These are phyloP conservation scores for Passalora sequoiae DNA, from an alignment of 2,329 filamentous ascomycete species.

Conservation along the genomic window DNA sequence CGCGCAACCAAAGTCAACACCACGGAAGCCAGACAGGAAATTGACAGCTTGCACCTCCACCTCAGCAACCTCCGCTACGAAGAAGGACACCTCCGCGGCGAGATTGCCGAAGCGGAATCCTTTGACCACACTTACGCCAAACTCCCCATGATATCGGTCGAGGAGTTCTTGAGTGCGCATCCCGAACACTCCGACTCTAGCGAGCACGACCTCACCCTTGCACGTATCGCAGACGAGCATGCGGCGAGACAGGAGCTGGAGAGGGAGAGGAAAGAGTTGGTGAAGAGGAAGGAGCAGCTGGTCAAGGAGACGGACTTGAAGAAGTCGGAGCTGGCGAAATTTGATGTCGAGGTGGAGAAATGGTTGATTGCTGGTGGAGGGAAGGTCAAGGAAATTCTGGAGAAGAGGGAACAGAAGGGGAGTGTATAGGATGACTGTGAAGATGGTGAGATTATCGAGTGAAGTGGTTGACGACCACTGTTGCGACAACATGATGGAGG, in stretches of 20 bases:
- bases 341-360: constrained; percentile 81
- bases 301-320: constrained; percentile 81
- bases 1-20: constrained; percentile 82
- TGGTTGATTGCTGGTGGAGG: constrained; percentile 30
- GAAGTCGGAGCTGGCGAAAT: constrained; percentile 83
- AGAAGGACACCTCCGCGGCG: constrained; percentile 80
- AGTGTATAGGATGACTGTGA: no score
- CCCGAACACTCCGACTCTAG: constrained; percentile 48
- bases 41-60: constrained; percentile 85
- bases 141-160: constrained; percentile 72
- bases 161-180: constrained; percentile 72
- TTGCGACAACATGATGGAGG: no score
- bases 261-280: constrained; percentile 63
- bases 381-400: constrained; percentile 27
- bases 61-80: constrained; percentile 97
- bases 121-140: constrained; percentile 89
- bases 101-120: constrained; percentile 84
- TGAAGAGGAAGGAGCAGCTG: constrained; percentile 62
- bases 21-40: constrained; percentile 80
- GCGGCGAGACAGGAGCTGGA: constrained; percentile 79
- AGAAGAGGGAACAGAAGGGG: constrained; percentile 25
- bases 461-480: no score
- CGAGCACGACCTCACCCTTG: constrained; percentile 79
- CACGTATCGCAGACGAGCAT: constrained; percentile 86
- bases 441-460: no score